A percentile compares a stretch with the other conserved stretches of the same genome.
Conservation (phyloP, 345 rosid species). For the rapeseed (Brassica napus) region DNA sequence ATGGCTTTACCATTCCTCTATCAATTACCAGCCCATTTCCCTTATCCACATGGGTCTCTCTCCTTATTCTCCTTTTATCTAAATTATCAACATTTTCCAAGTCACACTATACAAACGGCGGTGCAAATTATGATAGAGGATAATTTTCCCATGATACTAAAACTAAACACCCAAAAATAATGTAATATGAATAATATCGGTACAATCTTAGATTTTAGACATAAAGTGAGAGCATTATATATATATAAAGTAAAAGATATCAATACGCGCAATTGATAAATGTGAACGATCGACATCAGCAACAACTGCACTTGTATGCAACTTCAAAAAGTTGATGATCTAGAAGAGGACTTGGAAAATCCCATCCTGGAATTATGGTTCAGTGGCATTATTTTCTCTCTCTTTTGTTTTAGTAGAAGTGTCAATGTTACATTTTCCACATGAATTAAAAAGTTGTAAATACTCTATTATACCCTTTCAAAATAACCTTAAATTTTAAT, state of each 20-base stretch:
- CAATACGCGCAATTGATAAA: neutral
- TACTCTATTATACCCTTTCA: neutral
- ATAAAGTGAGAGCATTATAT: neutral
- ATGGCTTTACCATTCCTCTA: slow-evolving; percentile 37
- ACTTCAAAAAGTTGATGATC: slow-evolving; percentile 1
- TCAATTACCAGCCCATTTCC: slow-evolving; percentile 38
- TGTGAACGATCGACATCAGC: neutral
- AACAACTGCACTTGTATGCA: neutral
- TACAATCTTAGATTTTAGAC: neutral
- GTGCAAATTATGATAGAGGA: neutral
- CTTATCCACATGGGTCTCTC: slow-evolving; percentile 39
- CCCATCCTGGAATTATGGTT: neutral
- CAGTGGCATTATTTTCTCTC: neutral
- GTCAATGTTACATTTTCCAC: neutral
- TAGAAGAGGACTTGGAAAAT: neutral
- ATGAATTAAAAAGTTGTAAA: neutral
- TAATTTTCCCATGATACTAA: neutral
- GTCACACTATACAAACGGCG: slow-evolving; percentile 9
- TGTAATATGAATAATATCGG: neutral
- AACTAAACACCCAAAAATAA: neutral
- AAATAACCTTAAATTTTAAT: neutral
- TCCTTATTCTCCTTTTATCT: slow-evolving; percentile 5
- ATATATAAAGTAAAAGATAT: neutral
- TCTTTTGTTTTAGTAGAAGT: neutral
- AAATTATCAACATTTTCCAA: slow-evolving; percentile 8